Evolutionary conservation across 305 asterid species (phyloP).

Genomic region (Solanum hybrid): DNA sequence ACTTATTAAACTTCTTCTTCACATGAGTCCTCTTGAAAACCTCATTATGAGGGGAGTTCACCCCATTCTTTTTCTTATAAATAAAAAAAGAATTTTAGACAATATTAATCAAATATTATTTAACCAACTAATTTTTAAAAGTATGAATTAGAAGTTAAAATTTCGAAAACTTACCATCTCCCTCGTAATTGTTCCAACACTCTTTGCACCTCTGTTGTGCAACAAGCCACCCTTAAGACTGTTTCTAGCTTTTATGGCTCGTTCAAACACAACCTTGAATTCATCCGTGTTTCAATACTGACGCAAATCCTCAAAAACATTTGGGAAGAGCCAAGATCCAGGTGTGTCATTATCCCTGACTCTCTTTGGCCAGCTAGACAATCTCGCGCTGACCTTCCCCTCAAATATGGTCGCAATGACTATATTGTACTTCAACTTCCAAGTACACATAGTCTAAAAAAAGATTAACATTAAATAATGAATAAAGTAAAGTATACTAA

Average conservation of each 20-base stretch:
- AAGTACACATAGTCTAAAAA: background rate
- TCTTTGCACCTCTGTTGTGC: background rate
- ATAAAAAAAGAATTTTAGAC: background rate
- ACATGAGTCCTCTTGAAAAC: background rate
- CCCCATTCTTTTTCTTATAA: background rate
- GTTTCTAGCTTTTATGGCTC: background rate
- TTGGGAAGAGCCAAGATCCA: background rate
- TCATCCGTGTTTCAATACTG: background rate
- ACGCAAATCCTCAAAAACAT: background rate
- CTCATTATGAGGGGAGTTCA: background rate
- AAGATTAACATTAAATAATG: background rate
- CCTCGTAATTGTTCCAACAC: background rate
- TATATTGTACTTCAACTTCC: background rate
- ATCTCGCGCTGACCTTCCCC: background rate
- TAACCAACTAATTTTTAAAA: background rate
- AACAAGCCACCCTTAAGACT: background rate
- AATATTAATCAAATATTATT: too few species aligned
- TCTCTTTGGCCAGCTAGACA: background rate
- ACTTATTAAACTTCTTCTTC: background rate
- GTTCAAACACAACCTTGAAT: background rate
- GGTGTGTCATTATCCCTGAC: too few species aligned
- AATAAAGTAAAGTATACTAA: background rate
- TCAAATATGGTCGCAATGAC: background rate
- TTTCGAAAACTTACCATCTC: background rate
- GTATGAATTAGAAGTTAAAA: background rate